phyloP scores from a whole-genome alignment of 2,329 filamentous ascomycete genomes.

The Fusarium sambucinum region DNA sequence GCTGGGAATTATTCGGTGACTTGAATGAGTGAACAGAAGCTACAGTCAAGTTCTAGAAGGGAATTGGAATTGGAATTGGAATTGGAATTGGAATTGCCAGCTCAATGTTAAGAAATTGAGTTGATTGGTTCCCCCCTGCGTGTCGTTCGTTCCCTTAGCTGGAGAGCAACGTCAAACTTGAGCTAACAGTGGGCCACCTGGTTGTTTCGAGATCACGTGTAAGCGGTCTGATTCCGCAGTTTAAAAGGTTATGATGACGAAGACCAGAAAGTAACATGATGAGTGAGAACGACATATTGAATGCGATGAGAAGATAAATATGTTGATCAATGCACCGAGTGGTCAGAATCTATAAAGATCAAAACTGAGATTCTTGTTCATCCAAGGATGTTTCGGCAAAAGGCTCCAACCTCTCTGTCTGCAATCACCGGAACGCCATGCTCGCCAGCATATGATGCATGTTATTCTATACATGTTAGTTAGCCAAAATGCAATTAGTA shows the following conservation, averaged over 20 bases:
- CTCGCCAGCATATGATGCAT: not conserved
- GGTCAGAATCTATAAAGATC: not conserved
- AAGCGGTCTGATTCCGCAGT: constrained; percentile 27
- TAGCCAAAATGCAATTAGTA: no score
- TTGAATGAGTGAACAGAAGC: not conserved
- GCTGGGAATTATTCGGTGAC: not conserved
- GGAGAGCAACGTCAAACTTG: constrained; percentile 26
- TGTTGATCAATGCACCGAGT: constrained; percentile 5
- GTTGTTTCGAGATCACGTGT: constrained; percentile 34
- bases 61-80: constrained; percentile 18
- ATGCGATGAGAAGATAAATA: not conserved
- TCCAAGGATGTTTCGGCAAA: not conserved
- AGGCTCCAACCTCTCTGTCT: constrained; percentile 2
- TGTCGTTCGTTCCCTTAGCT: constrained; percentile 24
- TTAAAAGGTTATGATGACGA: constrained; percentile 30
- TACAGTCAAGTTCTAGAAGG: constrained; percentile 11
- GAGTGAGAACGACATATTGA: not conserved
- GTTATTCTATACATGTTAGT: constrained; percentile 36
- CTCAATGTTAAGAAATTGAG: constrained; percentile 30
- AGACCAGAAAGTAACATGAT: not conserved
- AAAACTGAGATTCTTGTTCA: not conserved
- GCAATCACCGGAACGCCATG: constrained; percentile 23
- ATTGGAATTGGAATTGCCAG: constrained; percentile 29
- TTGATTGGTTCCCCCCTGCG: constrained; percentile 43
- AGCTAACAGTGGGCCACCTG: constrained; percentile 39